These are phyloP conservation scores for Euphorbia celastroides DNA, from an alignment of 441 rosid genomes.

Conservation along the genomic window DNA sequence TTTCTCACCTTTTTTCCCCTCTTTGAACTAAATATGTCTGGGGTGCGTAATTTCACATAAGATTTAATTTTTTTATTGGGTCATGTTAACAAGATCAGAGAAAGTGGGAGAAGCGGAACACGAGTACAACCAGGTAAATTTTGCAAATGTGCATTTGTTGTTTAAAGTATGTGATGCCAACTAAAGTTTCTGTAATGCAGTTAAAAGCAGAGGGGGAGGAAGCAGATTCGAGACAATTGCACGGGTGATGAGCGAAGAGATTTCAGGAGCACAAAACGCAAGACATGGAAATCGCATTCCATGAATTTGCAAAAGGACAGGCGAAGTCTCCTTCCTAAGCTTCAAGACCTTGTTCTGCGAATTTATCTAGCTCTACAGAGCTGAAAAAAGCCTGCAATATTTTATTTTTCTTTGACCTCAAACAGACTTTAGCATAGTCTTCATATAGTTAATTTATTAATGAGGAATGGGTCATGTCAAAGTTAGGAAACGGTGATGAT, in stretches of 20 bases:
- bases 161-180: not conserved
- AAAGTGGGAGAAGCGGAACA: constrained; percentile 85
- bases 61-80: no score
- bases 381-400: no score
- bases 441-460: no score
- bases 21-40: not conserved
- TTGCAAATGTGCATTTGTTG: not conserved
- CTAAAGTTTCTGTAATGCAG: constrained; percentile 39
- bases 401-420: no score
- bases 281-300: constrained; percentile 89
- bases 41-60: no score
- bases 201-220: constrained; percentile 79
- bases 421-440: no score
- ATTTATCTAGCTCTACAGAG: no score
- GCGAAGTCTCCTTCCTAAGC: constrained; percentile 96
- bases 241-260: constrained; percentile 80
- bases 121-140: constrained; percentile 76
- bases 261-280: constrained; percentile 81
- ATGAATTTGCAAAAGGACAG: constrained; percentile 93
- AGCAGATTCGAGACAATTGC: constrained; percentile 78
- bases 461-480: no score
- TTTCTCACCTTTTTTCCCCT: not conserved
- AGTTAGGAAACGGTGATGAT: no score
- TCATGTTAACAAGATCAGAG: constrained; percentile 83
- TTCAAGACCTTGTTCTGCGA: constrained; percentile 72